A percentile compares a stretch with the other conserved stretches of the same genome.
Evolutionary conservation across 306 rosid genomes (phyloP).

Genomic region (Inga leiocalycina): DNA sequence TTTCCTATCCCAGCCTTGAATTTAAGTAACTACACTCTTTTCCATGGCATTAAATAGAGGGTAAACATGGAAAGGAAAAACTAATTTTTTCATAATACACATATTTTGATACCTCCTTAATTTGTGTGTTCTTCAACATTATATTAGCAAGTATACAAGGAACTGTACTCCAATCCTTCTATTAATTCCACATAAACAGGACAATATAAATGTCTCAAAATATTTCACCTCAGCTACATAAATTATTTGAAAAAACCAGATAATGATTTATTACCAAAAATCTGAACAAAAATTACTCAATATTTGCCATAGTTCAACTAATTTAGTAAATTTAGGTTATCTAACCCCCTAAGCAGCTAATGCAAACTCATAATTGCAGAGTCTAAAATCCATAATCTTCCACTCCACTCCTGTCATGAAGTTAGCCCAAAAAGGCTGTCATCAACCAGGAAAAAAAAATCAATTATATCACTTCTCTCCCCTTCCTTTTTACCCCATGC

Average conservation of each 20-base stretch:
- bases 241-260: not conserved
- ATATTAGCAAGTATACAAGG: not conserved
- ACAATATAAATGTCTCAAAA: not conserved
- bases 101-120: not conserved
- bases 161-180: not conserved
- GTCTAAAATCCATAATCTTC: not conserved
- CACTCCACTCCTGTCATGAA: not conserved
- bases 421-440: not conserved
- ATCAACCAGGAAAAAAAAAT: not conserved
- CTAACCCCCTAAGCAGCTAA: not conserved
- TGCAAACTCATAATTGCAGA: not conserved
- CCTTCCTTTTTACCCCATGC: not conserved
- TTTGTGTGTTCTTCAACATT: not conserved
- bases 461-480: not conserved
- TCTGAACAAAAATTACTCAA: too few species aligned
- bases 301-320: not conserved
- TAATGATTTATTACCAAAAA: not conserved
- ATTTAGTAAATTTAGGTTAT: not conserved
- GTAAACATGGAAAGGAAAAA: not conserved
- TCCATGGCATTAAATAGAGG: not conserved
- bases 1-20: not conserved
- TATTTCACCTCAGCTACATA: not conserved
- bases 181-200: slow-evolving; percentile 11
- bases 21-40: not conserved
- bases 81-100: too few species aligned